phyloP scores from a whole-genome alignment of 1,284 basidiomycete genomes.

The Cryptococcus sp. region DNA sequence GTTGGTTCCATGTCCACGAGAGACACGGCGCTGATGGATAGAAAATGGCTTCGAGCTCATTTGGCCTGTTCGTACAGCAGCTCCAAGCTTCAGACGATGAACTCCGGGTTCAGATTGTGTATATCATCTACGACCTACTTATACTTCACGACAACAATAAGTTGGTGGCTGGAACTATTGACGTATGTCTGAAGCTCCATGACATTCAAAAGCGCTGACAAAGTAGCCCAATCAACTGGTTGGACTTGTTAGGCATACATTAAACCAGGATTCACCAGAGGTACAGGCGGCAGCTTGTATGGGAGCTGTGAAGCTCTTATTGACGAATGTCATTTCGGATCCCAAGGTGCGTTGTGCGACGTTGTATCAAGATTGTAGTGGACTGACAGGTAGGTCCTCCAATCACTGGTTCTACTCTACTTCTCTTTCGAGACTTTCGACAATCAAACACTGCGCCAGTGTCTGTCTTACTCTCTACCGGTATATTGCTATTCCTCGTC shows the following conservation, averaged over 20 bases:
- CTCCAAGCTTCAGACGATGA: slow-evolving; percentile 70
- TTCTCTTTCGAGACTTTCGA: slow-evolving; percentile 79
- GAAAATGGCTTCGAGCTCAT: slow-evolving; percentile 86
- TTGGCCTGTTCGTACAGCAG: slow-evolving; percentile 82
- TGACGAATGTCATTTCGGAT: slow-evolving; percentile 76
- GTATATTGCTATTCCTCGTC: slow-evolving; percentile 84
- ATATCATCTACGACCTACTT: slow-evolving; percentile 85
- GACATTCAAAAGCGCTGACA: too few species aligned
- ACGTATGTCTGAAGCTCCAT: slow-evolving; percentile 23
- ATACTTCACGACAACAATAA: slow-evolving; percentile 76
- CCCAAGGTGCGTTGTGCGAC: slow-evolving; percentile 55
- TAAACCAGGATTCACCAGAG: slow-evolving; percentile 68
- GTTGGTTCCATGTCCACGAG: slow-evolving; percentile 20
- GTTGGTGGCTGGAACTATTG: slow-evolving; percentile 37
- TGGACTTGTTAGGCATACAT: slow-evolving; percentile 67
- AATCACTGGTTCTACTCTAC: slow-evolving; percentile 74
- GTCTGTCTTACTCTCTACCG: slow-evolving; percentile 92
- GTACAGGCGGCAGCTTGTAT: slow-evolving; percentile 76
- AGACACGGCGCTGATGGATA: slow-evolving; percentile 35
- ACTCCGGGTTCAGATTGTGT: slow-evolving; percentile 74
- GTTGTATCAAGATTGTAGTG: background rate
- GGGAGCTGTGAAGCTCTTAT: slow-evolving; percentile 84
- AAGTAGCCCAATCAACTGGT: slow-evolving; percentile 65
- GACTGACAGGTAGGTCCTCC: slow-evolving; percentile 59
- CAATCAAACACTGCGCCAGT: slow-evolving; percentile 86